A percentile compares a stretch with the other conserved stretches of the same genome.
Evolutionary conservation across 176 grass and related monocot genomes (phyloP).

Genomic region (Eremochloa ophiuroides): DNA sequence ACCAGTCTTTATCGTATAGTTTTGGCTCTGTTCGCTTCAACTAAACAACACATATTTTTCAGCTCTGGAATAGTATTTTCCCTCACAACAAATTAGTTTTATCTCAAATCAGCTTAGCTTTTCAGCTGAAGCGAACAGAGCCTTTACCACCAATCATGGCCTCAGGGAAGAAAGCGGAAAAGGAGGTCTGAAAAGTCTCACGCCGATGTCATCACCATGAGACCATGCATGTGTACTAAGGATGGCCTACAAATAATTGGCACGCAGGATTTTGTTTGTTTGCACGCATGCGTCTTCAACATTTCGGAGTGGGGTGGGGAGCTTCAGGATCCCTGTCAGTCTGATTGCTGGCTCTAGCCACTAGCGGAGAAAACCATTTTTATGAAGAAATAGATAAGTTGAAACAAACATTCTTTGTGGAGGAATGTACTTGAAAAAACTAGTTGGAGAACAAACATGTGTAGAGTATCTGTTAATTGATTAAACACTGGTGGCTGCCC

Average conservation of each 20-base stretch:
- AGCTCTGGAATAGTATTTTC: too few species aligned
- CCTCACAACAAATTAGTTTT: too few species aligned
- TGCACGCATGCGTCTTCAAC: background rate
- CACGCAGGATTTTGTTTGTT: conserved; percentile 11
- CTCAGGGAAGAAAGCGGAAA: background rate
- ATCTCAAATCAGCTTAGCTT: too few species aligned
- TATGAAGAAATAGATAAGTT: background rate
- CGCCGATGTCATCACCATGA: conserved; percentile 12
- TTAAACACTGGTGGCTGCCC: background rate
- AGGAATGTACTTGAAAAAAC: background rate
- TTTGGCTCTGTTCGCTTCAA: too few species aligned
- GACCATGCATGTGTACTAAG: background rate
- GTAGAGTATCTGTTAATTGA: background rate
- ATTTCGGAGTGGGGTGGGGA: background rate
- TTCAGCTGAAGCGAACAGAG: too few species aligned
- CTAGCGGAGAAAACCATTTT: background rate
- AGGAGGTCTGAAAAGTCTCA: background rate
- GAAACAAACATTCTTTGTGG: background rate
- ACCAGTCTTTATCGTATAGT: background rate
- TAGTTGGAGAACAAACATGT: background rate
- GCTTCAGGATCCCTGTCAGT: background rate
- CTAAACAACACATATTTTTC: too few species aligned
- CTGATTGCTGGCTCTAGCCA: background rate
- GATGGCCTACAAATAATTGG: conserved; percentile 31
- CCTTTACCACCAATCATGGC: conserved; percentile 21